phyloP scores from a whole-genome alignment of 2,329 filamentous ascomycete species.

The Aspergillus fijiensis region DNA sequence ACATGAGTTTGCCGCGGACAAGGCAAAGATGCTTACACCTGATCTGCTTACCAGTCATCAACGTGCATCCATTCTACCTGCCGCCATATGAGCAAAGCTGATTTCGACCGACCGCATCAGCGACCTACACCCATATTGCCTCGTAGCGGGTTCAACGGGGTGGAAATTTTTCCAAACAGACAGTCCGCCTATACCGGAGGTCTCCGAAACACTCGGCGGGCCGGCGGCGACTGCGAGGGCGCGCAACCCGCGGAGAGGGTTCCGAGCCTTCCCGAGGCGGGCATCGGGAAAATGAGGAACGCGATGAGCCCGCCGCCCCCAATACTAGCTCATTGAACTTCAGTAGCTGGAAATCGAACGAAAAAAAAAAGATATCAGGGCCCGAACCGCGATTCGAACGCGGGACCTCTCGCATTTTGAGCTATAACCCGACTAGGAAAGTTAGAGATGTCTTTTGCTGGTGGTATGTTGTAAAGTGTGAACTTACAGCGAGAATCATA shows the following conservation, averaged over 20 bases:
- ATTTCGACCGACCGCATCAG: background rate
- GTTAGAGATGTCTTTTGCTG: background rate
- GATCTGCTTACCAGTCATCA: background rate
- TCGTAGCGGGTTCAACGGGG: background rate
- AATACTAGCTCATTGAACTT: no score
- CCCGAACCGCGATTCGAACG: slow-evolving; percentile 13
- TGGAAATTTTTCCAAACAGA: background rate
- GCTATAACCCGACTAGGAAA: background rate
- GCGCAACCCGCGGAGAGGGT: background rate
- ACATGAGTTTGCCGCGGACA: background rate
- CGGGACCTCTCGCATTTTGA: slow-evolving; percentile 7
- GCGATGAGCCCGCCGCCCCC: no score
- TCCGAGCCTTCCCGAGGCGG: slow-evolving; percentile 9
- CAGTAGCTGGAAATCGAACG: background rate
- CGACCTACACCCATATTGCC: no score
- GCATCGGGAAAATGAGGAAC: slow-evolving; percentile 7
- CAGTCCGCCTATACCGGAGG: background rate
- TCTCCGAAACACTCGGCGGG: background rate
- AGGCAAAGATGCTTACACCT: background rate
- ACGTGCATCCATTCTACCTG: background rate
- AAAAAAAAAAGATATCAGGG: background rate
- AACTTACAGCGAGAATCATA: background rate
- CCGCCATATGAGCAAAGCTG: background rate
- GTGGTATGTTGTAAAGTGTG: no score
- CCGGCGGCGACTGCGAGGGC: background rate